Conservation (phyloP, 2,329 filamentous ascomycete species). For the Paraphaeosphaeria sporulosa region DNA sequence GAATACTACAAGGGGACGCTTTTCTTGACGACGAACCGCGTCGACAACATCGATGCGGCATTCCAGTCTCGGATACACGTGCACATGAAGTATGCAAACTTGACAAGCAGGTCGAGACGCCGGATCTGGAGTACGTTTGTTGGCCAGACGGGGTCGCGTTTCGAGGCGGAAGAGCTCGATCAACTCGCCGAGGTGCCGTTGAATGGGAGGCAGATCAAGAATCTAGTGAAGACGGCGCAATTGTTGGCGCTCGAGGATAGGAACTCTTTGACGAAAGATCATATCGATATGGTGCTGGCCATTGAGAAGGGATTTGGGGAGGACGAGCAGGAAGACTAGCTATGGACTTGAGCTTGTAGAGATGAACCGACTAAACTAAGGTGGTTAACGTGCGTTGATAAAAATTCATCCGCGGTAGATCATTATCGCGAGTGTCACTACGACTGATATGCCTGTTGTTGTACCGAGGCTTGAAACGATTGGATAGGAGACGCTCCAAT, state of each 20-base stretch:
- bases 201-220: slow-evolving; percentile 59
- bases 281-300: slow-evolving; percentile 3
- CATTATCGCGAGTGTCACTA: not conserved
- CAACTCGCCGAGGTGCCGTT: slow-evolving; percentile 31
- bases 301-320: slow-evolving; percentile 5
- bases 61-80: slow-evolving; percentile 7
- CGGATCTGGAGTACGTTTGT: not conserved
- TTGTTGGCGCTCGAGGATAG: not conserved
- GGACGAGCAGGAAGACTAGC: not conserved
- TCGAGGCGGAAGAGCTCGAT: slow-evolving; percentile 1
- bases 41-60: not conserved
- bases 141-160: not conserved
- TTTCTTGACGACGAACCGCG: slow-evolving; percentile 29
- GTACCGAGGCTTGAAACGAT: not conserved
- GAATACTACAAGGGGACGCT: slow-evolving; percentile 27
- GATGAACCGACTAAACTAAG: not conserved
- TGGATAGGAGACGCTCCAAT: not conserved
- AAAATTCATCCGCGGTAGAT: not conserved
- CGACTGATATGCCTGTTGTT: not conserved
- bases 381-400: not conserved
- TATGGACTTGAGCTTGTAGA: not conserved
- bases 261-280: not conserved
- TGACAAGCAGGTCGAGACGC: not conserved
- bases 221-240: slow-evolving; percentile 23
- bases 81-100: not conserved